Conservation (phyloP, 192 early-diverging fungal species). For the Rhizophagus clarus region DNA sequence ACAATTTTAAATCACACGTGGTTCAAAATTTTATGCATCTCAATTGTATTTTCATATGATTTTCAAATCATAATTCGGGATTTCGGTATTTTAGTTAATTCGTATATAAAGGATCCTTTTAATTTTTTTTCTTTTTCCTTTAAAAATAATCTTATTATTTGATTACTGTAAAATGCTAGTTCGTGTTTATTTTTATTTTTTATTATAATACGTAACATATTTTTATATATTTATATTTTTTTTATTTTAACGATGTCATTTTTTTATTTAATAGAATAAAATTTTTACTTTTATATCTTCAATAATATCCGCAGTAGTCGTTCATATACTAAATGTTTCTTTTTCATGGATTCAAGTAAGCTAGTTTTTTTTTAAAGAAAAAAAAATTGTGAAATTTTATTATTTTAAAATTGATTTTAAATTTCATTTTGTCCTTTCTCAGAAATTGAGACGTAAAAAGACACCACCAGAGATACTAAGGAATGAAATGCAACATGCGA, state of each 20-base stretch:
- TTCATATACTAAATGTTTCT: background rate
- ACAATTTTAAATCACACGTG: too few species aligned
- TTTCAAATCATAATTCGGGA: too few species aligned
- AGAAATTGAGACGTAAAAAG: slow-evolving; percentile 23
- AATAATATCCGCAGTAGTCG: background rate
- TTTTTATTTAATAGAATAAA: background rate
- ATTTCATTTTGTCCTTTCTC: background rate
- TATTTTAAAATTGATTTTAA: background rate
- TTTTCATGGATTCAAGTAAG: background rate
- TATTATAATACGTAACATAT: background rate
- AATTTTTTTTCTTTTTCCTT: too few species aligned
- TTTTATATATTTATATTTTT: background rate
- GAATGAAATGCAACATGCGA: slow-evolving; percentile 45
- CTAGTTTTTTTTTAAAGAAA: too few species aligned
- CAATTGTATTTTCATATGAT: too few species aligned
- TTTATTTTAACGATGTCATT: background rate
- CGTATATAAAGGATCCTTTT: too few species aligned
- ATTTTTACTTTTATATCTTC: background rate
- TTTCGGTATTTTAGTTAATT: too few species aligned
- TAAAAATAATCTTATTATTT: background rate
- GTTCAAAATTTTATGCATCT: too few species aligned
- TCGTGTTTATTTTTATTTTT: background rate
- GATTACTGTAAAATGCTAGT: background rate
- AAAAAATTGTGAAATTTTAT: background rate
- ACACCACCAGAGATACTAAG: slow-evolving; percentile 51